Evolutionary conservation across 768 basidiomycete species (phyloP).

Genomic region (Mycena latifolia): DNA sequence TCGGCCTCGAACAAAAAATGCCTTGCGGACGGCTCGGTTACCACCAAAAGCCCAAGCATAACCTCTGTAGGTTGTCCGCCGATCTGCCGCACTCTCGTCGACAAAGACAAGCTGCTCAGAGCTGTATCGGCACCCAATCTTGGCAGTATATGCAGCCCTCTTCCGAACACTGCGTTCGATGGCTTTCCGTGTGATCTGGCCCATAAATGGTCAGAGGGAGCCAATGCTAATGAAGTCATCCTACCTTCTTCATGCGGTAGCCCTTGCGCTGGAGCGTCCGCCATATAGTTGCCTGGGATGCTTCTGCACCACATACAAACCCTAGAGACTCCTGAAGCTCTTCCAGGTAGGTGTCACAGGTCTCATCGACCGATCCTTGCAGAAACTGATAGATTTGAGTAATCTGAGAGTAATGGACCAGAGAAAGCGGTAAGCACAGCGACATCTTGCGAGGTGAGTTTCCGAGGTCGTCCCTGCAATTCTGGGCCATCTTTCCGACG

Average conservation of each 20-base stretch:
- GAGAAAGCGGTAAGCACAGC: background rate
- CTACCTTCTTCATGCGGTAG: constrained; percentile 26
- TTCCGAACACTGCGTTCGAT: constrained; percentile 36
- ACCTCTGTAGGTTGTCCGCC: constrained; percentile 37
- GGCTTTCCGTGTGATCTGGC: constrained; percentile 33
- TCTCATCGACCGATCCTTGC: background rate
- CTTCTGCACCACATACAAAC: constrained; percentile 18
- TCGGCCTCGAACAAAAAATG: constrained; percentile 40
- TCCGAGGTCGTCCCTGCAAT: background rate
- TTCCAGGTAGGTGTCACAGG: constrained; percentile 31
- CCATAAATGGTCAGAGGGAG: too few species aligned
- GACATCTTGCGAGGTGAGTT: constrained; percentile 1
- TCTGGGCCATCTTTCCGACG: background rate
- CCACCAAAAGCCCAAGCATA: constrained; percentile 44
- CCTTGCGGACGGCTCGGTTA: constrained; percentile 32
- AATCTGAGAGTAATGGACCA: too few species aligned
- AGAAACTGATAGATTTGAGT: background rate
- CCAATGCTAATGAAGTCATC: too few species aligned
- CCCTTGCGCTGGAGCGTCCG: constrained; percentile 17
- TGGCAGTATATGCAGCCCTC: constrained; percentile 23
- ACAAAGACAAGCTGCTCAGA: constrained; percentile 46
- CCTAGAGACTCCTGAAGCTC: constrained; percentile 27
- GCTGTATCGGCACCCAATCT: constrained; percentile 31
- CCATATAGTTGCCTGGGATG: constrained; percentile 29
- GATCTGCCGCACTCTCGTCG: constrained; percentile 47